phyloP scores from a whole-genome alignment of 1,139 yeast species.

The Candida labiduridarum region DNA sequence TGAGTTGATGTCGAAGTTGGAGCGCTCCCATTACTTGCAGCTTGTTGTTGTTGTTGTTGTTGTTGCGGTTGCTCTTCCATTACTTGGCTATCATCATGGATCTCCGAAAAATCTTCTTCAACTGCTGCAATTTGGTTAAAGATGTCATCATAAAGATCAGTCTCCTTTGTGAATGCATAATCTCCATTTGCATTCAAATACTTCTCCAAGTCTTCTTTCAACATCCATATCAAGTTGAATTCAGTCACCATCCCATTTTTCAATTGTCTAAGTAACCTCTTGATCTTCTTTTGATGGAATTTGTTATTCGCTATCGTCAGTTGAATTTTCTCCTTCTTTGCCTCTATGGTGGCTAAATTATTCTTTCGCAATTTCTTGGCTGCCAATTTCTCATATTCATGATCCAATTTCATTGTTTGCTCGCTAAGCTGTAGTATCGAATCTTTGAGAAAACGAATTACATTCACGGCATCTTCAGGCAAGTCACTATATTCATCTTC shows the following conservation, averaged over 20 bases:
- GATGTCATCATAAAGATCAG: conserved; percentile 48
- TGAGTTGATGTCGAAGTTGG: conserved; percentile 4
- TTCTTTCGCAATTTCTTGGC: conserved; percentile 46
- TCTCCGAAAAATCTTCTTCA: conserved; percentile 19
- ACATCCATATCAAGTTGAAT: conserved; percentile 36
- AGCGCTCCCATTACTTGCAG: background rate
- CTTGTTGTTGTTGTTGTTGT: conserved; percentile 4
- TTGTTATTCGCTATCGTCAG: conserved; percentile 34
- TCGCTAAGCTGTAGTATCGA: conserved; percentile 34
- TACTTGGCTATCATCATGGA: conserved; percentile 13
- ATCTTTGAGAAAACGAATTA: conserved; percentile 33
- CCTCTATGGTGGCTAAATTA: conserved; percentile 39
- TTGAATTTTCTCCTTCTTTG: conserved; percentile 47
- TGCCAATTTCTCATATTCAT: conserved; percentile 42
- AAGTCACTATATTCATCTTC: conserved; percentile 24
- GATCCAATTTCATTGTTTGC: conserved; percentile 38
- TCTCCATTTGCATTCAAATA: conserved; percentile 44
- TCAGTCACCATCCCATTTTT: conserved; percentile 34
- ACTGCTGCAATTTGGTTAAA: conserved; percentile 24
- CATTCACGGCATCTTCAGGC: conserved; percentile 39
- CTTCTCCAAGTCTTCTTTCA: conserved; percentile 44
- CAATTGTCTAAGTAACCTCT: conserved; percentile 33
- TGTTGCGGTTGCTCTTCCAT: conserved; percentile 3
- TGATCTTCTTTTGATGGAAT: conserved; percentile 44
- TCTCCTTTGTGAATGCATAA: conserved; percentile 38